Evolutionary conservation across 345 rosid species (phyloP).

Genomic region (Sonneratia caseolaris): DNA sequence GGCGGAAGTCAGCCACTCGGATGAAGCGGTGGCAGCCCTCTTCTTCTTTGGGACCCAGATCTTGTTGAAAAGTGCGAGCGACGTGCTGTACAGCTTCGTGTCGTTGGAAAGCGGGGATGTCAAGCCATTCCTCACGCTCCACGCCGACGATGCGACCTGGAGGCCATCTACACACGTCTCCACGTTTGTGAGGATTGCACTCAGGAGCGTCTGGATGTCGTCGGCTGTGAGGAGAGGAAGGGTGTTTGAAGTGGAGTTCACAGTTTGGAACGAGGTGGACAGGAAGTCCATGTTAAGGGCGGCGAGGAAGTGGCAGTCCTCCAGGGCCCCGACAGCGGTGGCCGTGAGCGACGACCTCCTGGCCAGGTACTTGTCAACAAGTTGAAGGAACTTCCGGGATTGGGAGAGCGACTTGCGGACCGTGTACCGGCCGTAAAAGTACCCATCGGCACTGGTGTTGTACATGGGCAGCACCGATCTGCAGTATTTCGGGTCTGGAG

Average conservation of each 20-base stretch:
- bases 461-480: constrained; percentile 39
- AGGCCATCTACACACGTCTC: constrained; percentile 72
- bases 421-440: constrained; percentile 42
- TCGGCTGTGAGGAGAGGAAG: constrained; percentile 42
- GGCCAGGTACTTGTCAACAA: constrained; percentile 45
- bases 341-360: constrained; percentile 27
- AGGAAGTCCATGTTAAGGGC: constrained; percentile 49
- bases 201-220: constrained; percentile 56
- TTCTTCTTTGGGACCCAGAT: constrained; percentile 64
- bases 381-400: constrained; percentile 40
- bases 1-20: constrained; percentile 16
- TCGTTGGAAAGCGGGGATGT: constrained; percentile 47
- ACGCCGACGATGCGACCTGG: constrained; percentile 33
- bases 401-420: constrained; percentile 52
- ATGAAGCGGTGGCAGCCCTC: background rate
- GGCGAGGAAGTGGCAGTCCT: constrained; percentile 61
- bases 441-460: constrained; percentile 33
- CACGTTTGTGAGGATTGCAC: constrained; percentile 70
- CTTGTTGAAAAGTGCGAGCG: constrained; percentile 60
- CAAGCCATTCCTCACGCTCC: constrained; percentile 45
- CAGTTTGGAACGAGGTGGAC: constrained; percentile 29
- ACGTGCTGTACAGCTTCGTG: constrained; percentile 64
- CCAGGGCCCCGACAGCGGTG: constrained; percentile 49
- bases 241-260: constrained; percentile 25
- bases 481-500: constrained; percentile 64